Evolutionary conservation across 1,284 basidiomycete genomes (phyloP), one percentile per base, ranked within the genome.

Genomic region (Ustilago nuda): DNA sequence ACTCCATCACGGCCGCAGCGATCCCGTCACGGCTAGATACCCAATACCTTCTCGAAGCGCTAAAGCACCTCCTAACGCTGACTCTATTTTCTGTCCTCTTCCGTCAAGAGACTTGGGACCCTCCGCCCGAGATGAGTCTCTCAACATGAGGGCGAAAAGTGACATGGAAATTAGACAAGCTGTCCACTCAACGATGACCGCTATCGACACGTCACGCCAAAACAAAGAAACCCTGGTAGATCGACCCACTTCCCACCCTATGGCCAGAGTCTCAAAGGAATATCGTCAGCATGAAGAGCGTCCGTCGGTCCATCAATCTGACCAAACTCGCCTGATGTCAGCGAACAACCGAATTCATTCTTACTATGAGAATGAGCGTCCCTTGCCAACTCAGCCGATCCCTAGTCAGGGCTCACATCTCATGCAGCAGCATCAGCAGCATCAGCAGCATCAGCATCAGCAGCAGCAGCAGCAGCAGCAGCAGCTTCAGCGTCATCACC

Each of bases 321-420:
- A 15, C 7, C 43, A n/a, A n/a, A 19, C 43, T 45, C 48, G n/a
- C 12, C 30, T 17, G 1, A 32, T 4, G n/a, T 0, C 11, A 19
- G 13, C n/a, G n/a, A 12, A 50, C 27, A 13, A 13, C 2, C 11
- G 27, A 32, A 13, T 32, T 15, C 9, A 32, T 50, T 27, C 7
- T 19, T 19, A 11, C 17, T 19, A 45, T 19, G n/a, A 50, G 30
- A 8, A 59, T 1, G 11, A 4, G 35, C 56, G 41, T 5, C 52
- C 60, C 5, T 19, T 58, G 19, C 56, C 59, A 19, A 67, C 35
- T 8, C 59, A 57, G 15, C 50, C 66, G 0, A 53, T 61, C 23
- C 56, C 66, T 5, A 67, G 59, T 37, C 59, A 67, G 50, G 55
- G 35, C 23, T 33, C 65, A 17, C 48, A 37, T n/a, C 32, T 33